Percentiles rank a stretch among this genome's conserved stretches.
Conservation (phyloP, 441 rosid species). For the Flueggea neowawraea region DNA sequence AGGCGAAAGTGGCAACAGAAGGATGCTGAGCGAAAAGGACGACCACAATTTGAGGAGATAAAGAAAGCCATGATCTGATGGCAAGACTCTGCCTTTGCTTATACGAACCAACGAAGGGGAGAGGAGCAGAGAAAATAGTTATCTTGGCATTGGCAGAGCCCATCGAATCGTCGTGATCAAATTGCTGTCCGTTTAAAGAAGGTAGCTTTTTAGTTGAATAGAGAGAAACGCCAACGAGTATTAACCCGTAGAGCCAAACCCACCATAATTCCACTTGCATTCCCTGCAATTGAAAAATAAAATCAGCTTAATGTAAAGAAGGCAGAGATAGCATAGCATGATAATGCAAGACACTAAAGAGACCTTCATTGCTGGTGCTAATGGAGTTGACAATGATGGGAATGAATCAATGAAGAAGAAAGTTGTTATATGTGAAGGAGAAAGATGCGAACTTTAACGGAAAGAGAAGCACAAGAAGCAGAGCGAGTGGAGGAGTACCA, state of each 20-base stretch:
- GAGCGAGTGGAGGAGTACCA: slow-evolving; percentile 29
- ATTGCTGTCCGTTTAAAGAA: slow-evolving; percentile 17
- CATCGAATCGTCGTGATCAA: slow-evolving; percentile 9
- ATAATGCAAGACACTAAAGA: background rate
- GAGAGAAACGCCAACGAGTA: slow-evolving; percentile 67
- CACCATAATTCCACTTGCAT: slow-evolving; percentile 51
- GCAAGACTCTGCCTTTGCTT: slow-evolving; percentile 48
- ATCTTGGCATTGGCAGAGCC: slow-evolving; percentile 35
- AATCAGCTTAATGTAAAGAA: background rate
- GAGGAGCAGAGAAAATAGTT: slow-evolving; percentile 64
- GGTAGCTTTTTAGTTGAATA: slow-evolving; percentile 68
- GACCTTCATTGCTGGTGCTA: slow-evolving; percentile 36
- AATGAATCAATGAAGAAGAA: background rate
- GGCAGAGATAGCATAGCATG: background rate
- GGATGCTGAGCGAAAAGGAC: slow-evolving; percentile 63
- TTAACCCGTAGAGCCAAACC: slow-evolving; percentile 77
- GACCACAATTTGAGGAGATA: slow-evolving; percentile 58
- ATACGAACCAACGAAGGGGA: slow-evolving; percentile 35
- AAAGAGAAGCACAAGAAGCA: slow-evolving; percentile 19
- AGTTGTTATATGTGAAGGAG: background rate
- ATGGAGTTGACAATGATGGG: background rate
- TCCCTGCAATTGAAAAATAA: slow-evolving; percentile 29
- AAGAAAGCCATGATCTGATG: slow-evolving; percentile 80
- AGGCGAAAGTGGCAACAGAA: slow-evolving; percentile 49
- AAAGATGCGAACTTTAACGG: slow-evolving; percentile 42